Evolutionary conservation across 192 early-diverging fungal species (phyloP).

Genomic region (Podila minutissima): DNA sequence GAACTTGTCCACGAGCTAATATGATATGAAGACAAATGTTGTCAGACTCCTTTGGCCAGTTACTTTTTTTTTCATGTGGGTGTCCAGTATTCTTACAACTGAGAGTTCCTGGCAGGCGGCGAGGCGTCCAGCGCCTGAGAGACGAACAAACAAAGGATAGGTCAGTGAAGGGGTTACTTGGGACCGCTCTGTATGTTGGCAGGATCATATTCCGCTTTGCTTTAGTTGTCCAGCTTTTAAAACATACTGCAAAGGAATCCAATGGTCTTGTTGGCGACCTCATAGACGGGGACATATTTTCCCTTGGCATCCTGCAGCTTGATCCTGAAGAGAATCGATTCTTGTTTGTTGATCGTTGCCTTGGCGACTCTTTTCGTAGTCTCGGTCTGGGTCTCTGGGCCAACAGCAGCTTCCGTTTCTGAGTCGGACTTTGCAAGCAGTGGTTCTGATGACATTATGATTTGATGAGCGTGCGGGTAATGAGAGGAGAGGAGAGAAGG

Average conservation of each 20-base stretch:
- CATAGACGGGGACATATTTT: conserved; percentile 40
- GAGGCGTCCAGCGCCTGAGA: conserved; percentile 28
- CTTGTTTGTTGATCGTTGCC: conserved; percentile 32
- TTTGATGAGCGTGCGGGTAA: background rate
- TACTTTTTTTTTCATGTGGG: too few species aligned
- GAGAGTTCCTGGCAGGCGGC: conserved; percentile 40
- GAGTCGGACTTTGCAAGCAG: conserved; percentile 5
- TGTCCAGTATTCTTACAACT: background rate
- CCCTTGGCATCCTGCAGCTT: conserved; percentile 37
- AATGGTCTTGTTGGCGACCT: conserved; percentile 43
- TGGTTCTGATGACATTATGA: background rate
- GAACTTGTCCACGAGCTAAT: conserved; percentile 28
- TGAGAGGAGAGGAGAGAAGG: background rate
- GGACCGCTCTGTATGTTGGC: background rate
- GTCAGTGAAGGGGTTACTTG: background rate
- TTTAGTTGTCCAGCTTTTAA: background rate
- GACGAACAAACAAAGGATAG: background rate
- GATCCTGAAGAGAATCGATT: conserved; percentile 44
- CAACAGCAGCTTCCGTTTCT: background rate
- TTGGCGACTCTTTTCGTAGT: conserved; percentile 12
- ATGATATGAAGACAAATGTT: background rate
- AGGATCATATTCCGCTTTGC: background rate
- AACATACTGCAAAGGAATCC: conserved; percentile 43
- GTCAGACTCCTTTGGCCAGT: too few species aligned
- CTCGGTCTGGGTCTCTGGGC: background rate